Evolutionary conservation across 495 filamentous ascomycete species (phyloP).

Genomic region (Penicillium parvum): DNA sequence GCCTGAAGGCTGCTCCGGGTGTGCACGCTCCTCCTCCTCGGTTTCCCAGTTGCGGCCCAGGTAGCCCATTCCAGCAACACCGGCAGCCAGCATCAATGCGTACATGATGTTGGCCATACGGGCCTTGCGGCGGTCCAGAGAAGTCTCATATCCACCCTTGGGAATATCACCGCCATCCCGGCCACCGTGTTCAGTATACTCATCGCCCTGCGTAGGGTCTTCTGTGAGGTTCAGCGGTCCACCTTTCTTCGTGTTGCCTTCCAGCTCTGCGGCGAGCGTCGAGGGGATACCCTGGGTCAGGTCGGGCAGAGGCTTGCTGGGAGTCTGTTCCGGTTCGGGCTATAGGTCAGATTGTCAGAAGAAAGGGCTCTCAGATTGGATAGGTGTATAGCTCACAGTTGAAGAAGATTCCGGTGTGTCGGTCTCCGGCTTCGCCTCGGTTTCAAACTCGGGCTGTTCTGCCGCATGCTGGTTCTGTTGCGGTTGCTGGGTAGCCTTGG

Average conservation of each 20-base stretch:
- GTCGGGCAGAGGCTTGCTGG: conserved; percentile 65
- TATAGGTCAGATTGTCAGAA: conserved; percentile 24
- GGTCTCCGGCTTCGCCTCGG: conserved; percentile 35
- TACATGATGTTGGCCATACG: conserved; percentile 67
- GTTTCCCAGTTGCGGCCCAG: conserved; percentile 82
- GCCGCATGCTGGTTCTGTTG: conserved; percentile 31
- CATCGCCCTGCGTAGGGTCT: conserved; percentile 47
- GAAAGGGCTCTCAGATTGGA: neutral
- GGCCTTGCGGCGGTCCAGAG: conserved; percentile 73
- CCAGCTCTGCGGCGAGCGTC: conserved; percentile 67
- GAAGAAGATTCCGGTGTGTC: conserved; percentile 27
- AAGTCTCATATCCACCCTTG: conserved; percentile 84
- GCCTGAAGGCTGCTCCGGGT: conserved; percentile 67
- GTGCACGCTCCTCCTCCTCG: conserved; percentile 59
- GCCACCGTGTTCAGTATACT: conserved; percentile 42
- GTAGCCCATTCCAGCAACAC: conserved; percentile 56
- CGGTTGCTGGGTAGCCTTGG: conserved; percentile 15
- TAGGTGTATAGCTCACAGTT: conserved; percentile 20
- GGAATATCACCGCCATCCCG: conserved; percentile 58
- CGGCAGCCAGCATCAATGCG: conserved; percentile 43
- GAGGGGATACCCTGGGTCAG: conserved; percentile 89
- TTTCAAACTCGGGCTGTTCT: conserved; percentile 44
- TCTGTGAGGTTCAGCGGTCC: conserved; percentile 54
- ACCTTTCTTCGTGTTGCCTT: conserved; percentile 49
- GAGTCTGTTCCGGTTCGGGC: conserved; percentile 28